Percentiles rank a stretch among this genome's conserved stretches.
Conservation (phyloP, 2,329 filamentous ascomycete species). For the Hymenoscyphus occultus region DNA sequence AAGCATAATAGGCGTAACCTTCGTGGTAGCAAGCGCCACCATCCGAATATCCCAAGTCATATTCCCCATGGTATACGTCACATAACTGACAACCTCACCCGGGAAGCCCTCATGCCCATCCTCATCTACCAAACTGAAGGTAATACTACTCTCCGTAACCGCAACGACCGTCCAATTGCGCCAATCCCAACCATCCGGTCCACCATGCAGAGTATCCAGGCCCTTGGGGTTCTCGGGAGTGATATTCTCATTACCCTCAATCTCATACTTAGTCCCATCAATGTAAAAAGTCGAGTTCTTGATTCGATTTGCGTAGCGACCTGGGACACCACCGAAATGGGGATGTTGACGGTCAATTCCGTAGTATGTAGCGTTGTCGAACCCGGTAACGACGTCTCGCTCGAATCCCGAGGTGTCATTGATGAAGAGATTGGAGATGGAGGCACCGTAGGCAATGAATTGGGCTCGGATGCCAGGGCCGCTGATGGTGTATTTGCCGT, state of each 20-base stretch:
- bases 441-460: conserved; percentile 74
- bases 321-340: conserved; percentile 70
- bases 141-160: conserved; percentile 63
- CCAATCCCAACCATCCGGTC: conserved; percentile 71
- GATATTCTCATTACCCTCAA: conserved; percentile 62
- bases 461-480: conserved; percentile 63
- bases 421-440: conserved; percentile 68
- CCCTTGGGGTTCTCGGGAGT: conserved; percentile 49
- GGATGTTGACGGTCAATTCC: conserved; percentile 60
- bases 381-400: conserved; percentile 70
- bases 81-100: conserved; percentile 69
- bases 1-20: conserved; percentile 81
- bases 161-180: conserved; percentile 75
- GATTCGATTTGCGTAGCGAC: conserved; percentile 79
- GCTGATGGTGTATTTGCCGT: conserved; percentile 70
- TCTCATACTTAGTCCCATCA: conserved; percentile 58
- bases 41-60: conserved; percentile 72
- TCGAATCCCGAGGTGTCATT: conserved; percentile 65
- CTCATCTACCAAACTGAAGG: conserved; percentile 70
- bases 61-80: conserved; percentile 68
- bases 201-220: conserved; percentile 66
- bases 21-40: conserved; percentile 65
- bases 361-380: conserved; percentile 74
- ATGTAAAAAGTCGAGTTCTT: conserved; percentile 71
- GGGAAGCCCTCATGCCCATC: conserved; percentile 76